These are phyloP conservation scores for Phialocephala subalpina DNA, from an alignment of 2,329 filamentous ascomycete species.

Conservation along the genomic window DNA sequence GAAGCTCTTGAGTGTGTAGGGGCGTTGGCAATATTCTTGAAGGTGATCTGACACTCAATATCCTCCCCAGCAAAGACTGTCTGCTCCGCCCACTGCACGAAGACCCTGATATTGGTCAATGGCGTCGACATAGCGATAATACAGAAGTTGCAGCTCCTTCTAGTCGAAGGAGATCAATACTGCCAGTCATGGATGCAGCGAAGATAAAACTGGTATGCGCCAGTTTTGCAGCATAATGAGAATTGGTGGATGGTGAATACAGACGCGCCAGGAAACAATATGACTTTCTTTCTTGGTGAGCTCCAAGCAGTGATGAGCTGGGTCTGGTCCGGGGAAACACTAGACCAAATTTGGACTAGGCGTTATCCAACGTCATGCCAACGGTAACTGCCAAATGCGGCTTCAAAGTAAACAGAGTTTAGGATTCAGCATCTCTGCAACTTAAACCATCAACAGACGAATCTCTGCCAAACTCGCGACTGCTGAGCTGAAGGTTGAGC, in stretches of 20 bases:
- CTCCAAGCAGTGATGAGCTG: neutral
- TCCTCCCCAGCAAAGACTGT: slow-evolving; percentile 97
- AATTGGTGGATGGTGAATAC: slow-evolving; percentile 10
- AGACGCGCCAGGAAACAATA: slow-evolving; percentile 4
- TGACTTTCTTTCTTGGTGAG: slow-evolving; percentile 10
- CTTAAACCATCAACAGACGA: neutral
- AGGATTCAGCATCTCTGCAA: neutral
- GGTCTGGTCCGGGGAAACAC: neutral
- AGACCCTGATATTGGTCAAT: slow-evolving; percentile 87
- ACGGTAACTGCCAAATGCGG: slow-evolving; percentile 2
- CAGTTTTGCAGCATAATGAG: slow-evolving; percentile 37
- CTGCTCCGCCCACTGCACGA: slow-evolving; percentile 92
- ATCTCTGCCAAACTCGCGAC: neutral
- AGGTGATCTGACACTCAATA: slow-evolving; percentile 94
- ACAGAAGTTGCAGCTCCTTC: slow-evolving; percentile 36
- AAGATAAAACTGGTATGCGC: slow-evolving; percentile 5
- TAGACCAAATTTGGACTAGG: neutral
- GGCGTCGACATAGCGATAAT: slow-evolving; percentile 47
- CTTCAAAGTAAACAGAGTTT: slow-evolving; percentile 9
- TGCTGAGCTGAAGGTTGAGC: neutral
- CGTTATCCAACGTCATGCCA: neutral
- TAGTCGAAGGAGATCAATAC: slow-evolving; percentile 41
- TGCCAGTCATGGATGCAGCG: slow-evolving; percentile 44
- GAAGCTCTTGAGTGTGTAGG: slow-evolving; percentile 35
- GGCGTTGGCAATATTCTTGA: slow-evolving; percentile 75